Evolutionary conservation across 2,329 filamentous ascomycete species (phyloP).

Genomic region (Leptographium radiaticola): DNA sequence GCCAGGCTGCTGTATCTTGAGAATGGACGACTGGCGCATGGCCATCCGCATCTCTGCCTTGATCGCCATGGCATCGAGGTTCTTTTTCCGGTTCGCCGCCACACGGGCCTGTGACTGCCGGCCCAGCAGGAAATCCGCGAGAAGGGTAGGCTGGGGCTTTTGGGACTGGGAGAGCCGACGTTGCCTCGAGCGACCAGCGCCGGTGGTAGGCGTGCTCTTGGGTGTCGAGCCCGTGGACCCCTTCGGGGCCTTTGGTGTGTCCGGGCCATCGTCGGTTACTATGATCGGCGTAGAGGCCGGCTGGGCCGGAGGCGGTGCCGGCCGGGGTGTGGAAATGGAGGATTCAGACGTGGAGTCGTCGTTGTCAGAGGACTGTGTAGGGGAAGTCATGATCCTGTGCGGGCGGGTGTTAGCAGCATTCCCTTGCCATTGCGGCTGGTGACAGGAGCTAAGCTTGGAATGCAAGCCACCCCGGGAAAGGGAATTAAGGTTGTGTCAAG

Average conservation of each 20-base stretch:
- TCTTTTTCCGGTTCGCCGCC: slow-evolving; percentile 40
- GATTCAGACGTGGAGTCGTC: slow-evolving; percentile 5
- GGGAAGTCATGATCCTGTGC: slow-evolving; percentile 11
- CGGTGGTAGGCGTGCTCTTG: slow-evolving; percentile 28
- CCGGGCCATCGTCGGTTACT: slow-evolving; percentile 12
- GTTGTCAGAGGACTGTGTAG: slow-evolving; percentile 9
- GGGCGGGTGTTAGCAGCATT: slow-evolving; percentile 3
- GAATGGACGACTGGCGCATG: slow-evolving; percentile 45
- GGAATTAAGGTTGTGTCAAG: neutral
- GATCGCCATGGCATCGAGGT: slow-evolving; percentile 38
- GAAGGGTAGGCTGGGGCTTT: slow-evolving; percentile 34
- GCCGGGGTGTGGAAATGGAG: slow-evolving; percentile 1
- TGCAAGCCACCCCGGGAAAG: neutral
- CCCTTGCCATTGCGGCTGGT: neutral
- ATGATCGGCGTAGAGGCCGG: slow-evolving; percentile 6
- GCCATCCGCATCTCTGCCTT: slow-evolving; percentile 40
- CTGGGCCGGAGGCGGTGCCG: no score
- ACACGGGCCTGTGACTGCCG: slow-evolving; percentile 42
- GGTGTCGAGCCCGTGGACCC: slow-evolving; percentile 20
- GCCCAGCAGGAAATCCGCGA: slow-evolving; percentile 45
- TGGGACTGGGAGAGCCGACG: slow-evolving; percentile 23
- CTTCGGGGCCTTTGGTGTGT: slow-evolving; percentile 14
- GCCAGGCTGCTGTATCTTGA: slow-evolving; percentile 46
- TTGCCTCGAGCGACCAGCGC: slow-evolving; percentile 1
- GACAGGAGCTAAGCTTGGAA: neutral